Evolutionary conservation across 148 eudicot species (phyloP).

Genomic region (Selenicereus undatus): DNA sequence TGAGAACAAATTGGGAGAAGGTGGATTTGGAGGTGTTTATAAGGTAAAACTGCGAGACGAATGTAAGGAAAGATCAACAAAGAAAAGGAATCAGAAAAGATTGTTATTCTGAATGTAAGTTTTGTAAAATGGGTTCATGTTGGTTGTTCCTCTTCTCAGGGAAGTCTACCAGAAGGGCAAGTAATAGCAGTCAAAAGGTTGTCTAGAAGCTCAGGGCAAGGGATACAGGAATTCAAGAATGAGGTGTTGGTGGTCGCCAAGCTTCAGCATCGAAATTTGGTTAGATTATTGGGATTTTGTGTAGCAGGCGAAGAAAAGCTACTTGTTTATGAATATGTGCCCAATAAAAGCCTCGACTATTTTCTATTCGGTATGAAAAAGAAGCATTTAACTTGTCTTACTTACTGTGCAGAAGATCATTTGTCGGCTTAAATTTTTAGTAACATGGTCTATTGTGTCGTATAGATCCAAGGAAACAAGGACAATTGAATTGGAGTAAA

Average conservation of each 20-base stretch:
- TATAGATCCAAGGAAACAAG: slow-evolving; percentile 22
- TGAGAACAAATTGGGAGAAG: slow-evolving; percentile 33
- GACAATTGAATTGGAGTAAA: slow-evolving; percentile 17
- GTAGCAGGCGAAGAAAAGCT: slow-evolving; percentile 29
- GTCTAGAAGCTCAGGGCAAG: slow-evolving; percentile 30
- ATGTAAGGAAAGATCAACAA: not conserved
- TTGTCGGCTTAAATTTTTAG: no score
- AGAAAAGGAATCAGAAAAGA: no score
- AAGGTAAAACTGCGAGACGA: slow-evolving; percentile 26
- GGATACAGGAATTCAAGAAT: slow-evolving; percentile 27
- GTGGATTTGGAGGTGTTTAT: slow-evolving; percentile 48
- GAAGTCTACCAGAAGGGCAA: slow-evolving; percentile 31
- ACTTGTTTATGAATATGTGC: slow-evolving; percentile 34
- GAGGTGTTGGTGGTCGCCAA: slow-evolving; percentile 33
- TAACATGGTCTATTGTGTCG: not conserved
- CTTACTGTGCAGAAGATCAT: no score
- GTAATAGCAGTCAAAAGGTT: slow-evolving; percentile 32
- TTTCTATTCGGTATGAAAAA: slow-evolving; percentile 24
- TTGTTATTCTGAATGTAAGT: no score
- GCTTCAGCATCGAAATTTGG: slow-evolving; percentile 35
- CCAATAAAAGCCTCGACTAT: slow-evolving; percentile 28
- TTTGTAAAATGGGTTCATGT: not conserved
- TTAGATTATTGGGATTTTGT: slow-evolving; percentile 30
- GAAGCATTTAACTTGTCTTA: no score
- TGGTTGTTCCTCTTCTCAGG: slow-evolving; percentile 17